Conservation (phyloP, 306 rosid species). For the Ceratonia siliqua region DNA sequence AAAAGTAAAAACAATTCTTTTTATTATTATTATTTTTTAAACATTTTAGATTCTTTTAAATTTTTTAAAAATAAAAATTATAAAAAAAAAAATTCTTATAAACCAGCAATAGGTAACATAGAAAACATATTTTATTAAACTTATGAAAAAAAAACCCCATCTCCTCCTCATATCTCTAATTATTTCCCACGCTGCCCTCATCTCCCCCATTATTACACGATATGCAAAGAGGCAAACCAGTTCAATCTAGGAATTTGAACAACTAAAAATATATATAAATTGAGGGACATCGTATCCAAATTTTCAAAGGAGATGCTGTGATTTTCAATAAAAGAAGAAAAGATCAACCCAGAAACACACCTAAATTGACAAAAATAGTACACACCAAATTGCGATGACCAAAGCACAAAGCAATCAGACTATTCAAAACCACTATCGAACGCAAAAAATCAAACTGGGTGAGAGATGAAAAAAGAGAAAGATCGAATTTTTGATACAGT, state of each 20-base stretch:
- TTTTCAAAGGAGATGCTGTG: background rate
- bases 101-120: too few species aligned
- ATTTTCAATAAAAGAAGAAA: background rate
- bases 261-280: background rate
- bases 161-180: too few species aligned
- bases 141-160: too few species aligned
- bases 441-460: constrained; percentile 18
- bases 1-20: too few species aligned
- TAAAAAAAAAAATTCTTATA: too few species aligned
- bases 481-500: too few species aligned
- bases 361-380: constrained; percentile 18
- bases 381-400: constrained; percentile 29
- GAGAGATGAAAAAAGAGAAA: constrained; percentile 14
- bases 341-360: constrained; percentile 4
- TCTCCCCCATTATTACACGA: too few species aligned
- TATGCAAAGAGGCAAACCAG: constrained; percentile 23
- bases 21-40: too few species aligned
- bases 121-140: too few species aligned
- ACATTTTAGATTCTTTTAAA: too few species aligned
- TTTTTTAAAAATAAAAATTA: too few species aligned
- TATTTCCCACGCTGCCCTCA: too few species aligned
- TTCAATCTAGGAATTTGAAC: background rate
- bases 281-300: background rate
- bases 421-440: constrained; percentile 17
- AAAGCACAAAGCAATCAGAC: constrained; percentile 30